Evolutionary conservation across 441 rosid species (phyloP).

Genomic region (Flueggea neowawraea): DNA sequence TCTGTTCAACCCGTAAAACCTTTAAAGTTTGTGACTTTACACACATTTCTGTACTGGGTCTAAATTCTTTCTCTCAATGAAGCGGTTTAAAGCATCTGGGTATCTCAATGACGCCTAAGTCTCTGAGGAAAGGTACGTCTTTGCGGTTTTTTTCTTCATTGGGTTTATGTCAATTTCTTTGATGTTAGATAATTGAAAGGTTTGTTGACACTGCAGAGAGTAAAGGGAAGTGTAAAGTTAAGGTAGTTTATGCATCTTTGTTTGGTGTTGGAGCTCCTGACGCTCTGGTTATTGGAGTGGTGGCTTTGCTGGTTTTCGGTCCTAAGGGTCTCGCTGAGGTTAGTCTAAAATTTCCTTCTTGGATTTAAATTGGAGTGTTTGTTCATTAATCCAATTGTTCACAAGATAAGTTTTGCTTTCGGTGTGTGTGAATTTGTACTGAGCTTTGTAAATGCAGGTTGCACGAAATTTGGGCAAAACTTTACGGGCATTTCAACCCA

Average conservation of each 20-base stretch:
- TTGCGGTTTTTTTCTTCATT: background rate
- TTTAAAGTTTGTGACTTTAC: constrained; percentile 22
- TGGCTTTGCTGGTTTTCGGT: constrained; percentile 95
- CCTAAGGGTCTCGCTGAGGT: constrained; percentile 99
- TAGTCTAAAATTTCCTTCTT: constrained; percentile 15
- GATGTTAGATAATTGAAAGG: constrained; percentile 4
- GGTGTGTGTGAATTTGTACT: constrained; percentile 6
- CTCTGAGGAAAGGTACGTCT: constrained; percentile 34
- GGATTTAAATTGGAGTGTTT: background rate
- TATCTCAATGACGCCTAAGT: constrained; percentile 39
- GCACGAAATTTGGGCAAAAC: constrained; percentile 94
- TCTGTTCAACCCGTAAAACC: constrained; percentile 24
- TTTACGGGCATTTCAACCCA: constrained; percentile 85
- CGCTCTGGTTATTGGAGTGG: constrained; percentile 96
- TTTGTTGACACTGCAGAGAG: constrained; percentile 33
- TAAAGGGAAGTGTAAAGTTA: constrained; percentile 39
- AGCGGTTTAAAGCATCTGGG: constrained; percentile 65
- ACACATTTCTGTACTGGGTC: constrained; percentile 37
- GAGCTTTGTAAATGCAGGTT: constrained; percentile 47
- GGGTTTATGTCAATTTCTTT: background rate
- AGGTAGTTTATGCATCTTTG: constrained; percentile 64
- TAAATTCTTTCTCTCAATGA: constrained; percentile 45
- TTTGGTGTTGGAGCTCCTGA: constrained; percentile 99
- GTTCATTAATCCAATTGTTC: background rate
- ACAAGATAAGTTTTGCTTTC: background rate